Conservation (phyloP, 2,329 filamentous ascomycete genomes). For the Diaporthe vexans region DNA sequence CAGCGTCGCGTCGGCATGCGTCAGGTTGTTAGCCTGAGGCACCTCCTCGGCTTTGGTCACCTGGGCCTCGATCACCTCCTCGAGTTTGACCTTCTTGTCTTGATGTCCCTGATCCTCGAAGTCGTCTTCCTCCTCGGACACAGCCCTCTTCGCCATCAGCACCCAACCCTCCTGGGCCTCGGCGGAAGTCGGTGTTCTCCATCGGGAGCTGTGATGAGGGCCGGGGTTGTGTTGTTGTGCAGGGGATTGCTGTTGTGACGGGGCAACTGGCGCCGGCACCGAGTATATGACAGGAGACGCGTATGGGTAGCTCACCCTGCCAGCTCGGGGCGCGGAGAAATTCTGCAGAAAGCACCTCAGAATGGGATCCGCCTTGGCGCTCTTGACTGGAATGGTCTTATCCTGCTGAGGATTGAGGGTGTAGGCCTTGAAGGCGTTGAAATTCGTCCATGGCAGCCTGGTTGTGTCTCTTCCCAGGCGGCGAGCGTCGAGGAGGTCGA, state of each 20-base stretch:
- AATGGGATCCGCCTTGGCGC: background rate
- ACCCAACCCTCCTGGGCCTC: constrained; percentile 44
- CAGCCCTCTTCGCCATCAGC: background rate
- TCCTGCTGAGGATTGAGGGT: background rate
- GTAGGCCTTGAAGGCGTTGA: background rate
- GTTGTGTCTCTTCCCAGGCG: background rate
- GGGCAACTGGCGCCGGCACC: constrained; percentile 48
- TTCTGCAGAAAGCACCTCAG: constrained; percentile 12
- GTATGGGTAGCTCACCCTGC: constrained; percentile 63
- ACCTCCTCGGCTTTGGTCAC: too few relatives aligned
- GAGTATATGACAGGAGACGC: constrained; percentile 73
- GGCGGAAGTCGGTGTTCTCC: constrained; percentile 40
- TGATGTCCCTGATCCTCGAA: background rate
- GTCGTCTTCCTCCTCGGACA: background rate
- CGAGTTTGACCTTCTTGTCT: background rate
- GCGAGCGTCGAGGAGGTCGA: constrained; percentile 17
- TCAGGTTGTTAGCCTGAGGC: too few relatives aligned
- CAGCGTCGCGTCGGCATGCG: too few relatives aligned
- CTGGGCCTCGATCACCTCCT: too few relatives aligned
- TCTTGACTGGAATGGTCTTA: background rate
- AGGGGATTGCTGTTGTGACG: constrained; percentile 46
- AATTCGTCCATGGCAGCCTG: background rate
- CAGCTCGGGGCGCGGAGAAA: background rate
- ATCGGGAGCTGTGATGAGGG: constrained; percentile 46
- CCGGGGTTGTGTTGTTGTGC: constrained; percentile 49